Conservation (phyloP, 129 eudicot species). For the Calendula officinalis region DNA sequence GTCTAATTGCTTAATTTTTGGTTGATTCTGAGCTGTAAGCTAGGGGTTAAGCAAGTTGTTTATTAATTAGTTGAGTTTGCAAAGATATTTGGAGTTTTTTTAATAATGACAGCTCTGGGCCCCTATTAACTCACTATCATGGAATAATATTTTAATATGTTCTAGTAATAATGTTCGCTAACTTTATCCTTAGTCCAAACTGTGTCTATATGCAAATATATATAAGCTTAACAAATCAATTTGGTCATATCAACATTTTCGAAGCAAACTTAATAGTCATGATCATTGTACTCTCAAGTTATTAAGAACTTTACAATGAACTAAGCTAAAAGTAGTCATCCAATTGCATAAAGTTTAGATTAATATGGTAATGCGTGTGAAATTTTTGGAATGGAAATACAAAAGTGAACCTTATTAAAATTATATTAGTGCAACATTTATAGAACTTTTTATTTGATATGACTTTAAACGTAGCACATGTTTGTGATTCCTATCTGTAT, state of each 20-base stretch:
- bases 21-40: neutral
- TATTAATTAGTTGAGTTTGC: constrained; percentile 12
- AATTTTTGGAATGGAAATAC: too few relatives aligned
- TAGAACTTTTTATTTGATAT: neutral
- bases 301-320: neutral
- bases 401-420: too few relatives aligned
- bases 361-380: neutral
- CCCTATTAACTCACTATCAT: constrained; percentile 3
- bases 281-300: neutral
- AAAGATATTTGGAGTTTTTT: constrained; percentile 13
- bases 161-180: neutral
- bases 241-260: neutral
- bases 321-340: constrained; percentile 2
- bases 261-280: neutral
- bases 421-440: neutral
- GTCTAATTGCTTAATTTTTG: neutral
- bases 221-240: neutral
- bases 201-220: neutral
- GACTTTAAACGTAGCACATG: constrained; percentile 7
- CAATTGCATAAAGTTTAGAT: too few relatives aligned
- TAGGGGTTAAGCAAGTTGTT: constrained; percentile 28
- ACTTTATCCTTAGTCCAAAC: neutral
- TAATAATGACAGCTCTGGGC: neutral
- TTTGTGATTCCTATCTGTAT: neutral
- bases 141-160: constrained; percentile 12